These are phyloP conservation scores for Asterochloris sp. DNA, from an alignment of 139 green algal species.

Conservation along the genomic window DNA sequence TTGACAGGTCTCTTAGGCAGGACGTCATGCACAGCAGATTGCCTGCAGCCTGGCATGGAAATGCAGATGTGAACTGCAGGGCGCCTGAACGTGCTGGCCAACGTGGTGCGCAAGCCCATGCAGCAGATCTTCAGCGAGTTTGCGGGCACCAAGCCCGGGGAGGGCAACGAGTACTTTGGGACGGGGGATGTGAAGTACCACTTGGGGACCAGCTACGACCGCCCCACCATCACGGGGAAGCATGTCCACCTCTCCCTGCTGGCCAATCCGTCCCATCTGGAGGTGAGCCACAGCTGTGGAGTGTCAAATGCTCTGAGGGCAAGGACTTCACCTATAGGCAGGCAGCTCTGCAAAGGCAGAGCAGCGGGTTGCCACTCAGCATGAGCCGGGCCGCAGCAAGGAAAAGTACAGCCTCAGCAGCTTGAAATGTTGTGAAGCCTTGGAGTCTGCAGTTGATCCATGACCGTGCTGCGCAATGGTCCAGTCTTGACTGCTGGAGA, in stretches of 20 bases:
- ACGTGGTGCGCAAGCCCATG: conserved; percentile 98
- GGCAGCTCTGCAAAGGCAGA: no score
- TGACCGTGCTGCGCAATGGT: no score
- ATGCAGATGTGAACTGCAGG: conserved; percentile 40
- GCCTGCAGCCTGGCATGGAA: background rate
- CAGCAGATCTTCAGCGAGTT: conserved; percentile 97
- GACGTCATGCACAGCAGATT: background rate
- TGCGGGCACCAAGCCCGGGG: conserved; percentile 60
- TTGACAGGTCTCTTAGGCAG: background rate
- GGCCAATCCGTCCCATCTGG: conserved; percentile 95
- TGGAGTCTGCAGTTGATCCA: no score
- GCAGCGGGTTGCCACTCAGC: no score
- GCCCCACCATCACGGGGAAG: conserved; percentile 84
- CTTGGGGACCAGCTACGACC: conserved; percentile 92
- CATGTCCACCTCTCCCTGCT: conserved; percentile 91
- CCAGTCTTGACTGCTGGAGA: no score
- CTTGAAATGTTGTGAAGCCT: no score
- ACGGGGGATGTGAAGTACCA: conserved; percentile 98
- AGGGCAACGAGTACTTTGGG: conserved; percentile 38
- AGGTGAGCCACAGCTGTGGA: conserved; percentile 33
- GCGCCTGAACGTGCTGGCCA: conserved; percentile 95
- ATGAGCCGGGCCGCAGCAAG: no score
- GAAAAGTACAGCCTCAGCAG: no score
- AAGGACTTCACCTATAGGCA: no score
- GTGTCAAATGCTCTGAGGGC: no score